Evolutionary conservation across 129 eudicot genomes (phyloP), one percentile per base, ranked within the genome.

Genomic region (Artemisia tridentata): DNA sequence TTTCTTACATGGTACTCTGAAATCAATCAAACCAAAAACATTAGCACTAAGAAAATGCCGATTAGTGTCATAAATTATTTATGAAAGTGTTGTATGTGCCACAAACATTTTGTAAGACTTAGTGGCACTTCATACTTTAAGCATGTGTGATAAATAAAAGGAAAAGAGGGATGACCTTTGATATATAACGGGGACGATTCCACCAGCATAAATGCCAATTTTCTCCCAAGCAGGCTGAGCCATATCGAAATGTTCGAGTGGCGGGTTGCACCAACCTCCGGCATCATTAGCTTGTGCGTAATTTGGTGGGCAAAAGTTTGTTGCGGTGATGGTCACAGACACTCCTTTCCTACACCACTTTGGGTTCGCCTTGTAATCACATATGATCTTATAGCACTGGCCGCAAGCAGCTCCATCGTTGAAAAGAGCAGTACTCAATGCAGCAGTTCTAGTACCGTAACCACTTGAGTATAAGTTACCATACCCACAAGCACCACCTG

Each of bases 181-280:
- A 84, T 72, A 88, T 23, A 81, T 27, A 31, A 91, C 83, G 3
- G 97, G 97, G 64, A 91, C 78, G 43, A 91, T 84, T 49, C 97
- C 97, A 65, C 92, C 97, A 45, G 74, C 48, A 61, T 88, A 91
- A 58, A 91, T 80, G 61, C 83, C 97, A 54, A 91, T 91, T 79
- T 91, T 91, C 73, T 91, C 88, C 97, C 97, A 91, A 41, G 97
- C 96, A 14, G 97, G 97, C 27, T 91, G 97, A 80, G 97, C 92
- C 97, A 91, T 91, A 80, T 91, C 97, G 50, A 91, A 91, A 79
- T 91, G 97, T 50, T 84, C 71, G 69, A 78, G 90, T 34, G 97
- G 97, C 7, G 97, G 97, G 81, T 91, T 91, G 83, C 97, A 91
- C 97, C 97, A 91, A 1, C 97, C 97, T 5, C 97, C 97, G 1